Percentiles rank a stretch among this genome's conserved stretches.
These are phyloP conservation scores for Phaeosphaeriaceae sp. DNA, from an alignment of 2,329 filamentous ascomycete genomes.

Conservation along the genomic window DNA sequence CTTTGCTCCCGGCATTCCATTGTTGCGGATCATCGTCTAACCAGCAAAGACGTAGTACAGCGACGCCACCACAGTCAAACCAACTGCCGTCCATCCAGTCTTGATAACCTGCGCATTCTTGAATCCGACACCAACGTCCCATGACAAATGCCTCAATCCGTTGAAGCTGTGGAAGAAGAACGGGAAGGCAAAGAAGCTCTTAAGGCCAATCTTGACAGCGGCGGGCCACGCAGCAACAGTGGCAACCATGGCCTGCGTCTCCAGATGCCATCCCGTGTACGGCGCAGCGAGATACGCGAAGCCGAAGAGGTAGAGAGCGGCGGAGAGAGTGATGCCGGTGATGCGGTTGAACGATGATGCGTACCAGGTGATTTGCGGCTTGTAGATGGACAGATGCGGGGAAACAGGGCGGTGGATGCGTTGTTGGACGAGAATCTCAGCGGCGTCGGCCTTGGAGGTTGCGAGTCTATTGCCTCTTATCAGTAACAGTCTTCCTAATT, in stretches of 20 bases:
- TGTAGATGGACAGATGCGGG: conserved; percentile 87
- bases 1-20: neutral
- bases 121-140: conserved; percentile 70
- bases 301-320: conserved; percentile 80
- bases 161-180: conserved; percentile 74
- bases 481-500: conserved; percentile 12
- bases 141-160: conserved; percentile 74
- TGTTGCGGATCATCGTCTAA: neutral
- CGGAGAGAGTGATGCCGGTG: conserved; percentile 77
- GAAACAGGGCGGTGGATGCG: conserved; percentile 81
- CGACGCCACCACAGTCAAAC: conserved; percentile 56
- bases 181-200: conserved; percentile 66
- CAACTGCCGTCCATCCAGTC: conserved; percentile 70
- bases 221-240: conserved; percentile 69
- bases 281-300: conserved; percentile 82
- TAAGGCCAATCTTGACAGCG: conserved; percentile 64
- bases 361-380: conserved; percentile 85
- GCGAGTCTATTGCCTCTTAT: conserved; percentile 48
- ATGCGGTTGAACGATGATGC: conserved; percentile 79
- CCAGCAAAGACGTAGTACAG: conserved; percentile 41
- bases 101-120: conserved; percentile 69
- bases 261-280: conserved; percentile 73
- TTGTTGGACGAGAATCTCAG: conserved; percentile 78
- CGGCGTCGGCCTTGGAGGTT: conserved; percentile 61
- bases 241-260: conserved; percentile 68